phyloP scores from a whole-genome alignment of 164 flowering plant genomes.

The Vitis rupestris region DNA sequence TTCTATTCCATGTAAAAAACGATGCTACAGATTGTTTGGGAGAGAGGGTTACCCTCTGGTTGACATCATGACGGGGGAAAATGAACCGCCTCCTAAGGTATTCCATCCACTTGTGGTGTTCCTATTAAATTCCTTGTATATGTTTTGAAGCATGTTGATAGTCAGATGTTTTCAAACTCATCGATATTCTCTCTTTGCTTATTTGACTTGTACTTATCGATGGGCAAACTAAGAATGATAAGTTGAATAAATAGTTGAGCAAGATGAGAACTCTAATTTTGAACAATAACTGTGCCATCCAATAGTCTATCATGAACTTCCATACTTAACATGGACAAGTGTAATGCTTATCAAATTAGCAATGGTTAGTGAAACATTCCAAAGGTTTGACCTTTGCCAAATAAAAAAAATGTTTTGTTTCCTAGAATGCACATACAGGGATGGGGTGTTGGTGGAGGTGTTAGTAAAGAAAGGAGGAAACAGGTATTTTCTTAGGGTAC shows the following conservation, averaged over 20 bases:
- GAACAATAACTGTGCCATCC: too few relatives aligned
- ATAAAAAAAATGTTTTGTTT: too few relatives aligned
- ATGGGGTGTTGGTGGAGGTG: too few relatives aligned
- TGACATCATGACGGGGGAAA: constrained; percentile 96
- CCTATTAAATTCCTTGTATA: not conserved
- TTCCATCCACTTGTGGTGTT: not conserved
- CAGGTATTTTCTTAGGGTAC: too few relatives aligned
- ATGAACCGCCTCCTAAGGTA: constrained; percentile 98
- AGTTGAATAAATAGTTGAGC: not conserved
- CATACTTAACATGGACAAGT: too few relatives aligned
- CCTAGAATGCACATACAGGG: too few relatives aligned
- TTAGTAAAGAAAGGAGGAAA: too few relatives aligned
- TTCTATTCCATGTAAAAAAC: constrained; percentile 96
- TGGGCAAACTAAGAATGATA: not conserved
- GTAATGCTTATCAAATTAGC: too few relatives aligned
- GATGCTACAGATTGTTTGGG: constrained; percentile 83
- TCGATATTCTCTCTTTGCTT: not conserved
- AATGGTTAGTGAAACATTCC: too few relatives aligned
- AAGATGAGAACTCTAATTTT: not conserved
- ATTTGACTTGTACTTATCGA: not conserved
- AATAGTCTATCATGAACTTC: too few relatives aligned
- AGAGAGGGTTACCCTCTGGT: constrained; percentile 94
- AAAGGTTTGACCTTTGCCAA: too few relatives aligned
- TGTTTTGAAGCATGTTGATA: not conserved
- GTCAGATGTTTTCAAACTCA: not conserved